These are phyloP conservation scores for Gymnopus androsaceus DNA, from an alignment of 1,284 basidiomycete species.

Conservation along the genomic window DNA sequence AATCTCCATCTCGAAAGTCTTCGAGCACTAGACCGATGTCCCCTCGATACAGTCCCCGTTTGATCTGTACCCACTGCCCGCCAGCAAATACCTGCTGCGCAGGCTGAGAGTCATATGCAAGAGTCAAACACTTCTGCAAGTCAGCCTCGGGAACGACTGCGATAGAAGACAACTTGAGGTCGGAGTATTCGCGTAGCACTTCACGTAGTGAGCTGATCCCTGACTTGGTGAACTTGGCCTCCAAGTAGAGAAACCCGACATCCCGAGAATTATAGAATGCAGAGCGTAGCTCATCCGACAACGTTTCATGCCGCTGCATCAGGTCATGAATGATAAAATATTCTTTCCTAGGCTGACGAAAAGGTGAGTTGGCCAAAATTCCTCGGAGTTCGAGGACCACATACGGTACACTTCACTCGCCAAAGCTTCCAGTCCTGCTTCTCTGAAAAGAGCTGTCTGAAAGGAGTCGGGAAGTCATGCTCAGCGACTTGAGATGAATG, in stretches of 20 bases:
- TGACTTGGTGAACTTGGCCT: background rate
- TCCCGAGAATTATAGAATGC: background rate
- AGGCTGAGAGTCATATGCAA: background rate
- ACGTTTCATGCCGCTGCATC: background rate
- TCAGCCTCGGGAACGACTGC: background rate
- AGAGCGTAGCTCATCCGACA: background rate
- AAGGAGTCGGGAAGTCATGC: no score
- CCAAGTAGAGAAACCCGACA: background rate
- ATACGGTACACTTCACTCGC: no score
- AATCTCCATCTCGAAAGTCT: no score
- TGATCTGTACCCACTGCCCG: background rate
- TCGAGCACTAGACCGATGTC: background rate
- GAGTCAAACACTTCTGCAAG: no score
- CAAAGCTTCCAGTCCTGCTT: no score
- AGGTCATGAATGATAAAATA: no score
- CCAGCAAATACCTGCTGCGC: background rate
- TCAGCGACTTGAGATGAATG: no score
- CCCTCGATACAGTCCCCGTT: background rate
- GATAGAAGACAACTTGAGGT: background rate
- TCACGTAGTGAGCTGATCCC: background rate
- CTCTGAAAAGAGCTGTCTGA: no score
- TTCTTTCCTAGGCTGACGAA: no score
- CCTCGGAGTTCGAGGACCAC: no score
- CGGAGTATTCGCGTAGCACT: background rate
- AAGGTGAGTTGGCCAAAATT: no score